Percentiles rank a stretch among this genome's conserved stretches.
These are phyloP conservation scores for Irpex lacteus DNA, from an alignment of 1,284 basidiomycete species.

Conservation along the genomic window DNA sequence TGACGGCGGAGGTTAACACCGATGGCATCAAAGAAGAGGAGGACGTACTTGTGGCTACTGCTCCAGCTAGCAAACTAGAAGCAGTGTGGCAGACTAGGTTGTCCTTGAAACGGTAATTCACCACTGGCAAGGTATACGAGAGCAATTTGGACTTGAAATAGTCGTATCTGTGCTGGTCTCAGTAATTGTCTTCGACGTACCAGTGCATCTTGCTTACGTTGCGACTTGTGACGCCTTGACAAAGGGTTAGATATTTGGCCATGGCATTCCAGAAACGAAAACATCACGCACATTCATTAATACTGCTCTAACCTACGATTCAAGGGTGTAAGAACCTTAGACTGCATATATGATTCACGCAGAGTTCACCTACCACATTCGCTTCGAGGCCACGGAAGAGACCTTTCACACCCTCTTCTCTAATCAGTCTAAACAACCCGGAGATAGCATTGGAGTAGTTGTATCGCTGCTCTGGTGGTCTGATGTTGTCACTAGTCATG, in stretches of 20 bases:
- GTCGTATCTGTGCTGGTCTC: conserved; percentile 64
- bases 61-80: conserved; percentile 70
- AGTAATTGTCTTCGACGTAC: not conserved
- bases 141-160: conserved; percentile 77
- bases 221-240: conserved; percentile 79
- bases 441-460: conserved; percentile 76
- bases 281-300: conserved; percentile 79
- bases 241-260: conserved; percentile 6
- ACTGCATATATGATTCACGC: not conserved
- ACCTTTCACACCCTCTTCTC: conserved; percentile 69
- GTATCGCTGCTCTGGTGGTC: conserved; percentile 70
- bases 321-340: not conserved
- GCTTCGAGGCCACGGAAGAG: conserved; percentile 78
- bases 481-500: conserved; percentile 85
- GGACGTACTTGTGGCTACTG: conserved; percentile 79
- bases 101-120: conserved; percentile 72
- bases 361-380: conserved; percentile 57
- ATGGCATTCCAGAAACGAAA: conserved; percentile 12
- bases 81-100: conserved; percentile 62
- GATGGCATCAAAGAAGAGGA: conserved; percentile 4
- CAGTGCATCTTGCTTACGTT: conserved; percentile 57
- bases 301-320: conserved; percentile 61
- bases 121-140: conserved; percentile 46
- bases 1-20: conserved; percentile 27
- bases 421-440: conserved; percentile 64